Percentiles rank a stretch among this genome's conserved stretches.
These are phyloP conservation scores for Apiospora pterosperma DNA, from an alignment of 2,329 filamentous ascomycete species.

Conservation along the genomic window DNA sequence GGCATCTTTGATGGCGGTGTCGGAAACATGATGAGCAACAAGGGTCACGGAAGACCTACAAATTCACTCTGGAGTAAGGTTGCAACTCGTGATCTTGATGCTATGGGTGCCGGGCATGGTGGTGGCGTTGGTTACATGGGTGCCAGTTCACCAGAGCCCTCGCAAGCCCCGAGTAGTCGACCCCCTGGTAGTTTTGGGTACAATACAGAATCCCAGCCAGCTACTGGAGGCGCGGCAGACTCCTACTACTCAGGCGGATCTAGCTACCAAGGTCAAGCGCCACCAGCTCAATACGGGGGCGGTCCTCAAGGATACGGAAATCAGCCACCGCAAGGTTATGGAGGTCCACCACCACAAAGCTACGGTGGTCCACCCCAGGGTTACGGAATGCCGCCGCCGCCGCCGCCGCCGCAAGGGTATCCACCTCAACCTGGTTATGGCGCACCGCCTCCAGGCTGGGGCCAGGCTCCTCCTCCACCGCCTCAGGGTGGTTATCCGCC, in stretches of 20 bases:
- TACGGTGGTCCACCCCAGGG: constrained; percentile 19
- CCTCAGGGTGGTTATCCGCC: constrained; percentile 13
- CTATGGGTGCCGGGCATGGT: constrained; percentile 48
- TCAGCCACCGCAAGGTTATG: constrained; percentile 15
- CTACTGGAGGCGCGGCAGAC: constrained; percentile 16
- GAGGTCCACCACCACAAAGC: constrained; percentile 28
- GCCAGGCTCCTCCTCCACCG: constrained; percentile 12
- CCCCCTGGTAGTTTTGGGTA: constrained; percentile 36
- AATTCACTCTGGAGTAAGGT: constrained; percentile 62
- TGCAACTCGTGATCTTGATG: constrained; percentile 53
- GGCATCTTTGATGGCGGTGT: constrained; percentile 33
- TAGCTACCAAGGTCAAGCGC: background rate
- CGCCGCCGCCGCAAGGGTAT: constrained; percentile 21
- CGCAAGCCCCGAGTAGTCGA: constrained; percentile 21
- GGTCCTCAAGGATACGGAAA: background rate
- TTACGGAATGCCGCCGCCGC: constrained; percentile 12
- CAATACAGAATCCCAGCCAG: constrained; percentile 27
- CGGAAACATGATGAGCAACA: constrained; percentile 33
- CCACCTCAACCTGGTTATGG: constrained; percentile 13
- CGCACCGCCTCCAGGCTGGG: constrained; percentile 14
- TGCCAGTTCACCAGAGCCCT: constrained; percentile 33
- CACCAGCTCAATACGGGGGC: background rate
- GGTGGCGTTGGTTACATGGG: constrained; percentile 22
- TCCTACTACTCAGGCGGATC: constrained; percentile 11
- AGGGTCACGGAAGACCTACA: constrained; percentile 54